Evolutionary conservation across 352 stramenopile species (phyloP), one percentile per base, ranked within the genome.

Genomic region (Aphanomyces invadans): DNA sequence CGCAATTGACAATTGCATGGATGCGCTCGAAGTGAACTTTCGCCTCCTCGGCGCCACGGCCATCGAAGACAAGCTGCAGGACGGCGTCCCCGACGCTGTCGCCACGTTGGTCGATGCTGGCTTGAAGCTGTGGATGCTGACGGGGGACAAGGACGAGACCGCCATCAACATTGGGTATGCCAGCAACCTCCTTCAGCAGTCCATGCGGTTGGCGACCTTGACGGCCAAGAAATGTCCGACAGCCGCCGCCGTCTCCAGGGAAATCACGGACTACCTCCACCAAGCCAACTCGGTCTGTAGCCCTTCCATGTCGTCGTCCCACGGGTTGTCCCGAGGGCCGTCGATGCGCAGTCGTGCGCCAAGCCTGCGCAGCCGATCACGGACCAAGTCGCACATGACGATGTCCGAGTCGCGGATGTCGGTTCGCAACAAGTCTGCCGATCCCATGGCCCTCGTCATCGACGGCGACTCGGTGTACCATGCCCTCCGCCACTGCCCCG

Each of bases 111-210:
- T 83, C 0, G 75, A 70, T 11, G 92, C 89, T 1, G 90, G 92
- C 2, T 89, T 98, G 26, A 93, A 95, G 65, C 83, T 97, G 15
- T 97, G 91, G 89, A 90, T 98, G 29, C 84, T 98, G 36, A 98
- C 92, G 3, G 91, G 91, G 3, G 92, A 98, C 73, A 98, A 98
- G 68, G 75, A 93, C 52, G 92, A 98, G 70, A 98, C 92, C 4
- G 92, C 92, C 28, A 95, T 98, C 71, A 97, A 97, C 72, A 98
- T 98, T 57, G 92, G 84, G 7, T 96, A 95, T 46, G 84, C 89
- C 9, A 95, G 85, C 53, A 85, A 95, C 49, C 72, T 97, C 12
- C 52, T 97, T 21, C 89, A 78, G n/a, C 86, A 88, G 45, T 73
- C 87, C 4, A 95, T 91, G 80, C 79, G 84, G 25, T 80, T 88